Conservation (phyloP, 2,329 filamentous ascomycete genomes). For the Neonectria punicea region DNA sequence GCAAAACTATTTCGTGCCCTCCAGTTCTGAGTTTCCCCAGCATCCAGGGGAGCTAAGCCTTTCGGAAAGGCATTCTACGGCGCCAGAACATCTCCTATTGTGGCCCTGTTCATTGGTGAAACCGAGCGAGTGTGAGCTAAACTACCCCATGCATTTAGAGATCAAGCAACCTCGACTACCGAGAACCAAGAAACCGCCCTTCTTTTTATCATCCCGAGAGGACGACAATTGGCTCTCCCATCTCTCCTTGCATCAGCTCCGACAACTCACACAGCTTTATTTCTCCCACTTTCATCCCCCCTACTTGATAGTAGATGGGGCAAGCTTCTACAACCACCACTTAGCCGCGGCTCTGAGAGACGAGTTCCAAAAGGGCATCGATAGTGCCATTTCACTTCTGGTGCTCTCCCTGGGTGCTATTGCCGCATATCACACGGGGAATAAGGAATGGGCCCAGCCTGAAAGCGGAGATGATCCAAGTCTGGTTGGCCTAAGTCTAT, state of each 20-base stretch:
- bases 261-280: slow-evolving; percentile 20
- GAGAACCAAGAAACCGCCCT: slow-evolving; percentile 7
- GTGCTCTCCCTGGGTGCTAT: slow-evolving; percentile 20
- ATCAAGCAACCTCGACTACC: slow-evolving; percentile 18
- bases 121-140: slow-evolving; percentile 21
- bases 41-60: slow-evolving; percentile 23
- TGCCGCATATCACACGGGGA: slow-evolving; percentile 15
- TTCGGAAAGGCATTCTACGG: slow-evolving; percentile 22
- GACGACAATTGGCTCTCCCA: slow-evolving; percentile 22
- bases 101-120: slow-evolving; percentile 27
- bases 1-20: slow-evolving; percentile 16
- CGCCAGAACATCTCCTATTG: slow-evolving; percentile 25
- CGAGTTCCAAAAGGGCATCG: slow-evolving; percentile 13
- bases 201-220: background rate
- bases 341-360: slow-evolving; percentile 3
- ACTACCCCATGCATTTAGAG: slow-evolving; percentile 28
- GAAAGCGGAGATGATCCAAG: slow-evolving; percentile 5
- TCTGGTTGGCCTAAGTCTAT: slow-evolving; percentile 10
- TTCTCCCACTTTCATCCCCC: slow-evolving; percentile 29
- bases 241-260: slow-evolving; percentile 19
- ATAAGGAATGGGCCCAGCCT: slow-evolving; percentile 12
- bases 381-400: slow-evolving; percentile 10
- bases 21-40: background rate
- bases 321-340: slow-evolving; percentile 17
- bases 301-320: slow-evolving; percentile 25